These are phyloP conservation scores for Hyphodiscus hymeniophilus DNA, from an alignment of 495 filamentous ascomycete species.

Conservation along the genomic window DNA sequence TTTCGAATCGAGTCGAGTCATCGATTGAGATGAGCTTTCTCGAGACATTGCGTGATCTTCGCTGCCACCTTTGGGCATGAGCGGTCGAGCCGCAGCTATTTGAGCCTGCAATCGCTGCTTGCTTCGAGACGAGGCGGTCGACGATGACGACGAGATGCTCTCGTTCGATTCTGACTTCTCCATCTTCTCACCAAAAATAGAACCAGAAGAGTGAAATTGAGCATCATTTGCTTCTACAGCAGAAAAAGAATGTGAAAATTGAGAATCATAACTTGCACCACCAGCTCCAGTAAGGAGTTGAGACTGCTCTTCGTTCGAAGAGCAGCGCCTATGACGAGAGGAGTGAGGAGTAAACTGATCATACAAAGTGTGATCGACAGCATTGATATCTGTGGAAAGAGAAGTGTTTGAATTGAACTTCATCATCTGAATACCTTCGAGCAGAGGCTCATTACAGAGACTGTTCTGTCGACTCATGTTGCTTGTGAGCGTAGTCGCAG, in stretches of 20 bases:
- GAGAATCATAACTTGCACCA: constrained; percentile 27
- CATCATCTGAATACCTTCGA: constrained; percentile 23
- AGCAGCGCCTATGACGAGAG: constrained; percentile 16
- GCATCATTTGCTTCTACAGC: constrained; percentile 5
- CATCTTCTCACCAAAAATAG: constrained; percentile 28
- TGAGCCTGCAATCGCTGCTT: constrained; percentile 20
- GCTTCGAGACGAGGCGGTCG: constrained; percentile 20
- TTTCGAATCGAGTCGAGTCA: constrained; percentile 47
- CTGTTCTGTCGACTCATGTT: constrained; percentile 24
- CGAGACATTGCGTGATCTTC: constrained; percentile 24
- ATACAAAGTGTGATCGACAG: constrained; percentile 18
- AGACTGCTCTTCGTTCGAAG: constrained; percentile 22
- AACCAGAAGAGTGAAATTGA: constrained; percentile 13
- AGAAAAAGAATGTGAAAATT: constrained; percentile 26
- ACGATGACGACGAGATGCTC: constrained; percentile 24
- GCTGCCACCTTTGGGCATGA: constrained; percentile 20
- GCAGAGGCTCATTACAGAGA: constrained; percentile 19
- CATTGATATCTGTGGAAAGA: constrained; percentile 13
- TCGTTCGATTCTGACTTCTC: constrained; percentile 28
- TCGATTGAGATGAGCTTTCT: constrained; percentile 32
- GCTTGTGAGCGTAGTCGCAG: constrained; percentile 15
- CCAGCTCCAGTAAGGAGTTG: constrained; percentile 24
- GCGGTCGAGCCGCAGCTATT: constrained; percentile 20
- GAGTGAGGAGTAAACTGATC: constrained; percentile 19
- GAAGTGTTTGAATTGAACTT: constrained; percentile 21